Evolutionary conservation across 106 monocot genomes (phyloP).

Genomic region (Allium cepa): DNA sequence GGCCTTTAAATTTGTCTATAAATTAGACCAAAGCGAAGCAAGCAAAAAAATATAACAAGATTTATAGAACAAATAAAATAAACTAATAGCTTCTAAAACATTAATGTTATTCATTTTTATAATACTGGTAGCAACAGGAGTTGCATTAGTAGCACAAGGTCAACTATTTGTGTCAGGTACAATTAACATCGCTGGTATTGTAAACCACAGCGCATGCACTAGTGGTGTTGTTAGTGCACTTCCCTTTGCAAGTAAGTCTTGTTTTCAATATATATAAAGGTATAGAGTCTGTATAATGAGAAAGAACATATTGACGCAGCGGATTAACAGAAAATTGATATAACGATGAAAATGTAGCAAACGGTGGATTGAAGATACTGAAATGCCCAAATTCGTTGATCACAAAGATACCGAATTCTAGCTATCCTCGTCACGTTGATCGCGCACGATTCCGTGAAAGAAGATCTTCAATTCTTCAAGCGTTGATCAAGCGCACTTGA

Average conservation of each 20-base stretch:
- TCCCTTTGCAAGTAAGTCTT: constrained; percentile 28
- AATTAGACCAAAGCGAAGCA: not conserved
- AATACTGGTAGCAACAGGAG: not conserved
- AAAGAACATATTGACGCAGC: no score
- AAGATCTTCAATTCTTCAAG: no score
- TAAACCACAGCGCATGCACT: constrained; percentile 18
- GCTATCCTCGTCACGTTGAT: no score
- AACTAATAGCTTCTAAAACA: constrained; percentile 11
- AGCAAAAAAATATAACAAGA: not conserved
- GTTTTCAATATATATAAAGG: not conserved
- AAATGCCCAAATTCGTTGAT: no score
- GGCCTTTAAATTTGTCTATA: constrained; percentile 7
- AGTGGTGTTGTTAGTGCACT: constrained; percentile 4
- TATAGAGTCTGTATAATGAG: no score
- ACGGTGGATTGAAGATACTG: no score
- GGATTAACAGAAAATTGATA: no score
- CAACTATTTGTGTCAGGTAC: constrained; percentile 22
- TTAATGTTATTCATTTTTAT: constrained; percentile 5
- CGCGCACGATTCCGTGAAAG: no score
- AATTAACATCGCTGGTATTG: constrained; percentile 30
- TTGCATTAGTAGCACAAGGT: constrained; percentile 16
- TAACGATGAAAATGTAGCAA: no score
- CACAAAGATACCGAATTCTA: no score
- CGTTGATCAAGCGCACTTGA: no score
- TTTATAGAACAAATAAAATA: not conserved